Percentiles rank a stretch among this genome's conserved stretches.
Evolutionary conservation across 169 alveolate genomes (phyloP).

Genomic region (Plasmodium gonderi): DNA sequence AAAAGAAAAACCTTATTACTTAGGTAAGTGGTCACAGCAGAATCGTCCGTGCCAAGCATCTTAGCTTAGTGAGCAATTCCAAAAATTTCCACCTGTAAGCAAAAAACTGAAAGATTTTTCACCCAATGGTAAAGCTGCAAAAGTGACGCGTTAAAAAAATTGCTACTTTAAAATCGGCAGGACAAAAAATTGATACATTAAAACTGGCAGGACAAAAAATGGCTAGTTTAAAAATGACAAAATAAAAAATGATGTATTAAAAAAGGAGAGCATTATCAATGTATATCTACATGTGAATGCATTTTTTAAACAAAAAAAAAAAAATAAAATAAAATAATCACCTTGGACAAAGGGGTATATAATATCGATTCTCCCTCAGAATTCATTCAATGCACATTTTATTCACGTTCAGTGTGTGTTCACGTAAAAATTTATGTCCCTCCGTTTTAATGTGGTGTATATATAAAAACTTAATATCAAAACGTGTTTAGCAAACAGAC

Average conservation of each 20-base stretch:
- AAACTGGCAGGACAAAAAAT: neutral
- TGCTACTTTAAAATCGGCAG: too few relatives aligned
- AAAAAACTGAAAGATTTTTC: too few relatives aligned
- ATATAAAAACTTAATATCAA: neutral
- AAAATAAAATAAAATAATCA: neutral
- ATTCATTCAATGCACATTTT: neutral
- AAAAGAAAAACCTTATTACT: conserved; percentile 29
- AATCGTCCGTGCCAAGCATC: too few relatives aligned
- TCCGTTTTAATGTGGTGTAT: neutral
- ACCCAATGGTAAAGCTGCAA: neutral
- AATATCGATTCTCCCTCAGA: neutral
- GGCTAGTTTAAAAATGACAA: neutral
- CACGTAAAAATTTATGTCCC: neutral
- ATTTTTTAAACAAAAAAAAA: neutral
- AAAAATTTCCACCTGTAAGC: too few relatives aligned
- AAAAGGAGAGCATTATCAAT: neutral
- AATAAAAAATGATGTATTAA: neutral
- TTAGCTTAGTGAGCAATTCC: too few relatives aligned
- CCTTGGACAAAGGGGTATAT: neutral
- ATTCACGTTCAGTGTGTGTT: neutral
- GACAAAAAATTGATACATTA: too few relatives aligned
- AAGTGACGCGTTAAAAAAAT: neutral
- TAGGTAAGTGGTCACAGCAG: neutral
- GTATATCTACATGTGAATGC: neutral
- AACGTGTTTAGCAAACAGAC: neutral